These are phyloP conservation scores for Cryptosporidium viatorum DNA, from an alignment of 169 alveolate species.

Conservation along the genomic window DNA sequence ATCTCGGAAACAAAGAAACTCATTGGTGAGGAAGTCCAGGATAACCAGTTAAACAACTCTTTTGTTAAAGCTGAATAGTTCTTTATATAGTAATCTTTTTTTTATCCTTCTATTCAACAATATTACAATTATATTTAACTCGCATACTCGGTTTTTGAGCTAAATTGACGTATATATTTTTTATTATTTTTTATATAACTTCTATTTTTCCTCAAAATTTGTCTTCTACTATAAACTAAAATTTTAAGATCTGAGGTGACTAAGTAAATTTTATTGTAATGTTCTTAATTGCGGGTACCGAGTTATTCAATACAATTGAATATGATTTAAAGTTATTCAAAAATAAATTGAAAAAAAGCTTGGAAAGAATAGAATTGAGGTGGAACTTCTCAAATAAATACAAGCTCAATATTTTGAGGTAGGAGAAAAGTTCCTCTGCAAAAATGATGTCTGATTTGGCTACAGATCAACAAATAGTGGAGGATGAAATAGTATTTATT, in stretches of 20 bases:
- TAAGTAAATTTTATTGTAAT: neutral
- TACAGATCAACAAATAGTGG: slow-evolving; percentile 8
- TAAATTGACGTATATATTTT: no score
- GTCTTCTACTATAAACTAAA: neutral
- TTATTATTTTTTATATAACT: no score
- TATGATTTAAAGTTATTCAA: neutral
- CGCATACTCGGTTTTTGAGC: neutral
- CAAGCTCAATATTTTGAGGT: neutral
- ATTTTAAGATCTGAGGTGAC: neutral
- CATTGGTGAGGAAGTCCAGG: neutral
- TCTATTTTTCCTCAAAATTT: neutral
- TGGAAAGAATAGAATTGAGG: neutral
- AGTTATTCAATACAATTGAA: no score
- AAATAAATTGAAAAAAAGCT: neutral
- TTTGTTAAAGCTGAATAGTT: slow-evolving; percentile 1
- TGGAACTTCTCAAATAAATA: neutral
- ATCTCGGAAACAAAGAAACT: slow-evolving; percentile 14
- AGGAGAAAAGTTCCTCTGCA: neutral
- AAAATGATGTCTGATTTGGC: neutral
- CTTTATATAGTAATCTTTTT: neutral
- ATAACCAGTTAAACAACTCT: neutral
- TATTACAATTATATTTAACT: neutral
- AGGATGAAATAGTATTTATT: slow-evolving; percentile 58
- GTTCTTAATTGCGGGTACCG: neutral
- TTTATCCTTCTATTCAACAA: neutral